Percentiles rank a stretch among this genome's conserved stretches.
phyloP scores from a whole-genome alignment of 2,329 filamentous ascomycete genomes.

The Leptographium wingfieldii region DNA sequence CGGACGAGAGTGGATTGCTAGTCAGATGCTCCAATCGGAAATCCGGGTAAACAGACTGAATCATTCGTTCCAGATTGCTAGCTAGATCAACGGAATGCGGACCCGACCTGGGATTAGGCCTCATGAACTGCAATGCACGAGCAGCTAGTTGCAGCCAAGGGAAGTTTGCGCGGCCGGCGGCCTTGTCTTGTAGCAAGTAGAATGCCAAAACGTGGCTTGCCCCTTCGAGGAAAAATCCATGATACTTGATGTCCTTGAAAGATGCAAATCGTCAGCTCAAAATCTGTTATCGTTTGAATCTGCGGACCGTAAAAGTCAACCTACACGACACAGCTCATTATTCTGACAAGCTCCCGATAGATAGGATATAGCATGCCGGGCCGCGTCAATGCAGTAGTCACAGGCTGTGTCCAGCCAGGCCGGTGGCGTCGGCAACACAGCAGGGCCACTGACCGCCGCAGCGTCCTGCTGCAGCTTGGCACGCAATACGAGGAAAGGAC shows the following conservation, averaged over 20 bases:
- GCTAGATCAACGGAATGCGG: conserved; percentile 4
- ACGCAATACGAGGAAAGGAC: conserved; percentile 11
- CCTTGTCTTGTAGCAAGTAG: conserved; percentile 7
- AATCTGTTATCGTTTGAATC: not conserved
- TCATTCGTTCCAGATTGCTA: conserved; percentile 9
- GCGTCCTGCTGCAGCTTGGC: conserved; percentile 9
- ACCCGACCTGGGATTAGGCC: not conserved
- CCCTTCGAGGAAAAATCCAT: conserved; percentile 12
- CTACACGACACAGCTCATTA: conserved; percentile 8
- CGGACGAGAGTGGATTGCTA: not conserved
- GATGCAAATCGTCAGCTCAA: not conserved
- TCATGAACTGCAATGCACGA: conserved; percentile 6
- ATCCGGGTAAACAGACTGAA: conserved; percentile 11
- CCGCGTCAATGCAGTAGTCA: conserved; percentile 10
- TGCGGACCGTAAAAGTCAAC: not conserved
- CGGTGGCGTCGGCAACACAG: conserved; percentile 6
- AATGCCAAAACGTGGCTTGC: conserved; percentile 9
- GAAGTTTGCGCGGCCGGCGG: conserved; percentile 2
- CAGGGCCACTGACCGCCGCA: not conserved
- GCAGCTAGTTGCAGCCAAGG: conserved; percentile 9
- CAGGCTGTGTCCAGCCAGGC: conserved; percentile 10
- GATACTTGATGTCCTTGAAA: conserved; percentile 7
- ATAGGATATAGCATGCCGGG: conserved; percentile 8
- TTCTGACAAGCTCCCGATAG: conserved; percentile 5
- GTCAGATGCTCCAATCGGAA: conserved; percentile 5